These are phyloP conservation scores for Pezizomycotina sp. DNA, from an alignment of 2,329 filamentous ascomycete species.

Conservation along the genomic window DNA sequence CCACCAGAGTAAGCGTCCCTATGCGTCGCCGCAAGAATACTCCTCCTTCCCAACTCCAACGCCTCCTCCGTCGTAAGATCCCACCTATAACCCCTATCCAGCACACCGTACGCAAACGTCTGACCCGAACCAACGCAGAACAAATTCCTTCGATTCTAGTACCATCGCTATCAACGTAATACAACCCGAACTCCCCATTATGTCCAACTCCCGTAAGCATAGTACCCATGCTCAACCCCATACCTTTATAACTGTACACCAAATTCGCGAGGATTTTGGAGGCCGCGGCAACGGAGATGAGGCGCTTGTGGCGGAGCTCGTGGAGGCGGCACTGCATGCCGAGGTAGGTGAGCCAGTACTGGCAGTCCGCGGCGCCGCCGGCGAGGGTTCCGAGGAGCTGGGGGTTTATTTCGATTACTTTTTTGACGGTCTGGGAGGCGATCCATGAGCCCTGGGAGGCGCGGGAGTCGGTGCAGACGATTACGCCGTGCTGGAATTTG, in stretches of 20 bases:
- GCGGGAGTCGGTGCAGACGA: constrained; percentile 93
- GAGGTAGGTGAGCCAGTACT: constrained; percentile 98
- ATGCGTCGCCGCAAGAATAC: constrained; percentile 90
- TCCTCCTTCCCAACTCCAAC: constrained; percentile 73
- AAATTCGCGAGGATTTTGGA: constrained; percentile 97
- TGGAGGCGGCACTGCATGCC: constrained; percentile 98
- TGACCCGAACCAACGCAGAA: constrained; percentile 98
- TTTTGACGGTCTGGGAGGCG: constrained; percentile 98
- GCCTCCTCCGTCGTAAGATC: constrained; percentile 77
- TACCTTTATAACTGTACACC: constrained; percentile 96
- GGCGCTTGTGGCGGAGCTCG: constrained; percentile 96
- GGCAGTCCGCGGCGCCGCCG: constrained; percentile 95
- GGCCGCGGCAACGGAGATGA: constrained; percentile 91
- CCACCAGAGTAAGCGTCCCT: constrained; percentile 97
- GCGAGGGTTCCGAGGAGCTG: constrained; percentile 88
- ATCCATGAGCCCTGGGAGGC: constrained; percentile 98
- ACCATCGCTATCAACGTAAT: constrained; percentile 97
- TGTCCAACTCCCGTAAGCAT: constrained; percentile 97
- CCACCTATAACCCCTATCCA: constrained; percentile 89
- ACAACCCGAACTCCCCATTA: constrained; percentile 88
- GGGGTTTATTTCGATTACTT: constrained; percentile 90
- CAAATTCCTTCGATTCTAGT: constrained; percentile 76
- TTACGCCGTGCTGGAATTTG: constrained; percentile 95
- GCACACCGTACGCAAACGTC: constrained; percentile 95
- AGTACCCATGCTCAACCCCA: constrained; percentile 96